A percentile compares a stretch with the other conserved stretches of the same genome.
Conservation (phyloP, 2,329 filamentous ascomycete genomes). For the Pyricularia grisea region DNA sequence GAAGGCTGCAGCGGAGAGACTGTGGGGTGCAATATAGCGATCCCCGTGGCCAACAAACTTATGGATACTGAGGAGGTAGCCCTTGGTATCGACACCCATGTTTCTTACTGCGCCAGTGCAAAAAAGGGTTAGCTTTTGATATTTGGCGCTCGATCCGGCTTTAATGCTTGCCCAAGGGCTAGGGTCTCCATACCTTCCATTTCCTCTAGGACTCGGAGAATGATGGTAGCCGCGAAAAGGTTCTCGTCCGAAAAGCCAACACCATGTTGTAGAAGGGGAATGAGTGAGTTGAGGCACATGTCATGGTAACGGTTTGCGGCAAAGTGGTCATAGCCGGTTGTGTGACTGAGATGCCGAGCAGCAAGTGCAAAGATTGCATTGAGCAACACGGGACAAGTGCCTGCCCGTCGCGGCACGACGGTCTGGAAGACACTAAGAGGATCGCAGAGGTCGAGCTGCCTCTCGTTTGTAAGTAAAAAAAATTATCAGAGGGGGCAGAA, state of each 20-base stretch:
- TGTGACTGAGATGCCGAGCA: conserved; percentile 42
- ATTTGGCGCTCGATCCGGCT: not conserved
- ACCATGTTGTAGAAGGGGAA: conserved; percentile 34
- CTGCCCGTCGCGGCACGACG: conserved; percentile 42
- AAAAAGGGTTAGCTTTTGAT: conserved; percentile 16
- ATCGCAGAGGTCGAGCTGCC: conserved; percentile 32
- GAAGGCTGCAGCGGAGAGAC: conserved; percentile 43
- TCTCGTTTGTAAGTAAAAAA: not conserved
- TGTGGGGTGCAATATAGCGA: conserved; percentile 27
- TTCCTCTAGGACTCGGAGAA: conserved; percentile 47
- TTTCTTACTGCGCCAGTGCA: conserved; percentile 20
- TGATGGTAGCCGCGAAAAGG: conserved; percentile 44
- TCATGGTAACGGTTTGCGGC: conserved; percentile 43
- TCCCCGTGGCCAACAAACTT: conserved; percentile 34
- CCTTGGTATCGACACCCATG: conserved; percentile 34
- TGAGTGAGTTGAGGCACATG: conserved; percentile 36
- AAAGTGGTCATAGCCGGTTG: conserved; percentile 34
- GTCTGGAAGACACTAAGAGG: conserved; percentile 37
- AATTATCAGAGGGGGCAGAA: not conserved
- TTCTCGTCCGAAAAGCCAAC: conserved; percentile 36
- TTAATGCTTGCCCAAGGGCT: conserved; percentile 7
- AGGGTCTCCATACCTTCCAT: conserved; percentile 23
- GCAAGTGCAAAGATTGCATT: conserved; percentile 49
- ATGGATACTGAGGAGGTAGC: conserved; percentile 35
- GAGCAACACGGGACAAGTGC: conserved; percentile 38